Percentiles rank a stretch among this genome's conserved stretches.
These are phyloP conservation scores for Syzygium syzygioides DNA, from an alignment of 441 rosid species.

Conservation along the genomic window DNA sequence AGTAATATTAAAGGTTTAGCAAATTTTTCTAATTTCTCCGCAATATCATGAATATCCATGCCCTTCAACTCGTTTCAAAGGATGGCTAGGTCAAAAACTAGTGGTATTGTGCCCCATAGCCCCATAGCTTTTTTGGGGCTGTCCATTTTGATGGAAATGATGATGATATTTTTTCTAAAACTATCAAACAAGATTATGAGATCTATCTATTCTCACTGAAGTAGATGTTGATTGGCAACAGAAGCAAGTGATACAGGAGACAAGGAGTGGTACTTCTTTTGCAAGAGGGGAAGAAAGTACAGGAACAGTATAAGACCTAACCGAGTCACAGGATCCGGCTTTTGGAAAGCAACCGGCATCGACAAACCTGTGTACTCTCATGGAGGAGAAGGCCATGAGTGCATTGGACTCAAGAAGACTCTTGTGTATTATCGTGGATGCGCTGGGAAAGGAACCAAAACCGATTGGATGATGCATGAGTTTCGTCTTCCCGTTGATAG, in stretches of 20 bases:
- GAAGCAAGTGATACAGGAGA: slow-evolving; percentile 35
- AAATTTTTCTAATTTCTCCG: background rate
- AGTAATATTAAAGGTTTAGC: background rate
- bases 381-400: slow-evolving; percentile 28
- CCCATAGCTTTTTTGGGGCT: background rate
- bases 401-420: slow-evolving; percentile 86
- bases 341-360: slow-evolving; percentile 98
- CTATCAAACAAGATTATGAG: background rate
- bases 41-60: background rate
- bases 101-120: background rate
- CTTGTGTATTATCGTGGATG: slow-evolving; percentile 81
- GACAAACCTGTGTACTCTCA: slow-evolving; percentile 61
- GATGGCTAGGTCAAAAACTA: background rate
- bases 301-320: slow-evolving; percentile 89
- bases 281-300: slow-evolving; percentile 89
- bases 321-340: slow-evolving; percentile 90
- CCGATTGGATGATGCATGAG: slow-evolving; percentile 99
- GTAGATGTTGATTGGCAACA: background rate
- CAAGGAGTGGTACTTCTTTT: slow-evolving; percentile 72
- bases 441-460: slow-evolving; percentile 91
- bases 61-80: background rate
- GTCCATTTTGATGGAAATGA: background rate
- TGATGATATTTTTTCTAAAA: background rate
- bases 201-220: background rate
- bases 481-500: slow-evolving; percentile 67